phyloP scores from a whole-genome alignment of 2,329 filamentous ascomycete genomes.

The Zasmidium angulare region DNA sequence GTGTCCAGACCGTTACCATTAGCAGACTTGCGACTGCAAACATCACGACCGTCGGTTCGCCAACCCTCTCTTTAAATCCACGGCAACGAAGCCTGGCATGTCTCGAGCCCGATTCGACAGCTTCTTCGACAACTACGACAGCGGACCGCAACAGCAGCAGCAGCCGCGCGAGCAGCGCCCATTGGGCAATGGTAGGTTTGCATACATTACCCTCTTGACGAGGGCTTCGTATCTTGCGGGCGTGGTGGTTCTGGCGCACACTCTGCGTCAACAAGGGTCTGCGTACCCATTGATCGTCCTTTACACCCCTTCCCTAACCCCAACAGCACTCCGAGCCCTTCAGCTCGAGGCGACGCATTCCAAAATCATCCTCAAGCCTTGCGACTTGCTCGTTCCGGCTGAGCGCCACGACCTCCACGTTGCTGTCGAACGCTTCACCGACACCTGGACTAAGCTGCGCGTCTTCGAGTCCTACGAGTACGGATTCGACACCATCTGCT shows the following conservation, averaged over 20 bases:
- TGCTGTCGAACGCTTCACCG: constrained; percentile 52
- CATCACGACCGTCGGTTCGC: not conserved
- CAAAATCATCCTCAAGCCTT: constrained; percentile 42
- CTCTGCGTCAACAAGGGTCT: constrained; percentile 45
- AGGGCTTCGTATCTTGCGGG: constrained; percentile 52
- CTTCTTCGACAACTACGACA: not conserved
- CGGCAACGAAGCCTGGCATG: not conserved
- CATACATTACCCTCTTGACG: constrained; percentile 53
- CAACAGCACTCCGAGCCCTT: constrained; percentile 42
- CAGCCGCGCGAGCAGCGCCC: not conserved
- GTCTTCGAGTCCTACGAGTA: constrained; percentile 46
- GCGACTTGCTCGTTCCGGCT: constrained; percentile 44
- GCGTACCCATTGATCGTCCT: constrained; percentile 50
- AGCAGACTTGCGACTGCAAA: no score
- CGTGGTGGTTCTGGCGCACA: constrained; percentile 51
- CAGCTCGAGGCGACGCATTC: constrained; percentile 41
- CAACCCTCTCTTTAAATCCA: not conserved
- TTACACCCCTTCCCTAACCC: constrained; percentile 46
- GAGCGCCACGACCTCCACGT: constrained; percentile 38
- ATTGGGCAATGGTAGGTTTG: constrained; percentile 22
- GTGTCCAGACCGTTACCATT: no score
- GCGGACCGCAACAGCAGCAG: not conserved
- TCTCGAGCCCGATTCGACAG: not conserved
- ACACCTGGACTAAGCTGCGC: constrained; percentile 57
- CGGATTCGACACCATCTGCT: constrained; percentile 44